Conservation (phyloP, 2,329 filamentous ascomycete genomes). For the Claviceps purpurea region DNA sequence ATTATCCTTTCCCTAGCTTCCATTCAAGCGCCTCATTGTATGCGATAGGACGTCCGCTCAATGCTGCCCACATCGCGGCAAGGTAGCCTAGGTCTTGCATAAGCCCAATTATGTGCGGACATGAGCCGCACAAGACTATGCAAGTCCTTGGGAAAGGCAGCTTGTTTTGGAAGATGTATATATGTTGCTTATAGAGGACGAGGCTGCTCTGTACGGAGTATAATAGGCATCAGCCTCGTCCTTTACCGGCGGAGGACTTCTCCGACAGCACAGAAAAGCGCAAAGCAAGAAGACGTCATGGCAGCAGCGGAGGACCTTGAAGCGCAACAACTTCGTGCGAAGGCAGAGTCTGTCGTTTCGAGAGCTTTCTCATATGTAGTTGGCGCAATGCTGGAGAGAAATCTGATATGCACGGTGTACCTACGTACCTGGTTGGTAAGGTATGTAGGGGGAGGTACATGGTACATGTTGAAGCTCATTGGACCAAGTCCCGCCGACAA, state of each 20-base stretch:
- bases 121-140: neutral
- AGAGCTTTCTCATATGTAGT: neutral
- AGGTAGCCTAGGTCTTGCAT: conserved; percentile 2
- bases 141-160: neutral
- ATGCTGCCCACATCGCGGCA: neutral
- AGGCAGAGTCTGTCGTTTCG: neutral
- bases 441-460: no score
- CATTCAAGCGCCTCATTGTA: neutral
- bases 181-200: neutral
- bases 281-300: neutral
- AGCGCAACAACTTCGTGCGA: neutral
- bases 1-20: no score
- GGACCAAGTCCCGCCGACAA: no score
- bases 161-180: conserved; percentile 3
- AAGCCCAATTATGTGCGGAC: neutral
- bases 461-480: no score
- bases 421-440: no score
- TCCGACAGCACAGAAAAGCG: neutral
- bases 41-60: neutral
- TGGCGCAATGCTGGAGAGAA: neutral
- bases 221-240: neutral
- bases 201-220: neutral
- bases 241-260: neutral
- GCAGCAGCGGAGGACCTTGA: neutral
- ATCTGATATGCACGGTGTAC: no score